Evolutionary conservation across 2,329 filamentous ascomycete genomes (phyloP).

Genomic region (Penicillium polonicum): DNA sequence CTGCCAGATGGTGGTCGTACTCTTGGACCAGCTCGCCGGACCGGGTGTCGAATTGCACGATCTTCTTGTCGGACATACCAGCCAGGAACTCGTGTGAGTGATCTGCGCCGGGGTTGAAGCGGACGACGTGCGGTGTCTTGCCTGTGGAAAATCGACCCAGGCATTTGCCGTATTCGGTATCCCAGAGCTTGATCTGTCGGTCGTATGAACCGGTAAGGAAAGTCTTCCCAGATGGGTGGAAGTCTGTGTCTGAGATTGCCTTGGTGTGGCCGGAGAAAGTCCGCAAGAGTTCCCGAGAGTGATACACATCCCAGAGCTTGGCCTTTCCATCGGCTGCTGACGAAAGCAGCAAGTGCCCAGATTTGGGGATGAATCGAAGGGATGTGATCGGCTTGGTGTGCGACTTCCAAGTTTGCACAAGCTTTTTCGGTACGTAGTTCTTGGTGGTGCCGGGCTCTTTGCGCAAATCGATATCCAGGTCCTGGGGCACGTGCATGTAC

Average conservation of each 20-base stretch:
- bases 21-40: conserved; percentile 84
- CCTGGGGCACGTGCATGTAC: conserved; percentile 96
- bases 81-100: conserved; percentile 87
- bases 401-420: conserved; percentile 84
- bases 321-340: conserved; percentile 87
- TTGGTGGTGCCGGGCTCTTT: conserved; percentile 78
- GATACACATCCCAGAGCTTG: conserved; percentile 93
- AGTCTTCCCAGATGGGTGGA: conserved; percentile 76
- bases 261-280: conserved; percentile 92
- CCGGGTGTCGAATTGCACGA: conserved; percentile 91
- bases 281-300: conserved; percentile 80
- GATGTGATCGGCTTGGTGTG: conserved; percentile 84
- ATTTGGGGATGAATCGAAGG: conserved; percentile 82
- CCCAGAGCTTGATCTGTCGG: conserved; percentile 95
- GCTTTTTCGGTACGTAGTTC: conserved; percentile 93
- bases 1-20: conserved; percentile 97
- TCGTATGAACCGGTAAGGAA: conserved; percentile 94
- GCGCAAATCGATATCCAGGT: conserved; percentile 78
- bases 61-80: conserved; percentile 98
- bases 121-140: conserved; percentile 91
- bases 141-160: conserved; percentile 86
- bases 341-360: conserved; percentile 84
- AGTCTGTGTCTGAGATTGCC: conserved; percentile 83
- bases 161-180: conserved; percentile 90
- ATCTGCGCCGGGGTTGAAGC: conserved; percentile 80